phyloP scores from a whole-genome alignment of 371 early-diverging fungal genomes.

The Rhizopus stolonifer region DNA sequence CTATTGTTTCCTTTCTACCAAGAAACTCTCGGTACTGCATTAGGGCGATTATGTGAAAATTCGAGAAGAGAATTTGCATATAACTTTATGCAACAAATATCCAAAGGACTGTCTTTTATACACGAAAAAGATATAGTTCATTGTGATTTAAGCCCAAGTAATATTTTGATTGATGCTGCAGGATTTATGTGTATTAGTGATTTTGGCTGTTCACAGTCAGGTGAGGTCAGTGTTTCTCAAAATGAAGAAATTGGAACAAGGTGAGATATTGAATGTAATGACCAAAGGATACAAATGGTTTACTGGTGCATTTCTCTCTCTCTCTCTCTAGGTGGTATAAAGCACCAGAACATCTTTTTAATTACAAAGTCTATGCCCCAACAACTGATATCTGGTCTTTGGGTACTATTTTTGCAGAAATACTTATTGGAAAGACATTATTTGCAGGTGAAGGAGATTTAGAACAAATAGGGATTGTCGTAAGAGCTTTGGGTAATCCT shows the following conservation, averaged over 20 bases:
- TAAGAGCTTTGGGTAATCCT: conserved; percentile 34
- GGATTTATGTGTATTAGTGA: conserved; percentile 73
- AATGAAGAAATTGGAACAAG: conserved; percentile 44
- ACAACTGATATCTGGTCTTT: conserved; percentile 52
- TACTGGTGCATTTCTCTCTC: too few relatives aligned
- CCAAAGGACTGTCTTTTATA: conserved; percentile 59
- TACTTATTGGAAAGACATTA: conserved; percentile 32
- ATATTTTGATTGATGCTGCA: conserved; percentile 57
- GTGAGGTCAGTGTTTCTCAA: neutral
- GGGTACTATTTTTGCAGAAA: conserved; percentile 31
- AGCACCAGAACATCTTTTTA: conserved; percentile 51
- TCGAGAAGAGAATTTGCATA: conserved; percentile 12
- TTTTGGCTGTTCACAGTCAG: conserved; percentile 73
- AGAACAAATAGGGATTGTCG: conserved; percentile 43
- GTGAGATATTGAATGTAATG: too few relatives aligned
- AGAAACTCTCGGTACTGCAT: conserved; percentile 14
- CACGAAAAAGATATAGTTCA: conserved; percentile 67
- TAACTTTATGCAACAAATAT: conserved; percentile 42
- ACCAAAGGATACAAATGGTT: too few relatives aligned
- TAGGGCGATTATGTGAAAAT: neutral
- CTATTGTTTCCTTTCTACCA: conserved; percentile 36
- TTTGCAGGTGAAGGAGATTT: conserved; percentile 45
- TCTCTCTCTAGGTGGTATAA: conserved; percentile 37
- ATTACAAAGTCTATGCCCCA: conserved; percentile 29
- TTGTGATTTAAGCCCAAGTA: conserved; percentile 75